These are phyloP conservation scores for Backusella luteola DNA, from an alignment of 192 early-diverging fungal species.

Conservation along the genomic window DNA sequence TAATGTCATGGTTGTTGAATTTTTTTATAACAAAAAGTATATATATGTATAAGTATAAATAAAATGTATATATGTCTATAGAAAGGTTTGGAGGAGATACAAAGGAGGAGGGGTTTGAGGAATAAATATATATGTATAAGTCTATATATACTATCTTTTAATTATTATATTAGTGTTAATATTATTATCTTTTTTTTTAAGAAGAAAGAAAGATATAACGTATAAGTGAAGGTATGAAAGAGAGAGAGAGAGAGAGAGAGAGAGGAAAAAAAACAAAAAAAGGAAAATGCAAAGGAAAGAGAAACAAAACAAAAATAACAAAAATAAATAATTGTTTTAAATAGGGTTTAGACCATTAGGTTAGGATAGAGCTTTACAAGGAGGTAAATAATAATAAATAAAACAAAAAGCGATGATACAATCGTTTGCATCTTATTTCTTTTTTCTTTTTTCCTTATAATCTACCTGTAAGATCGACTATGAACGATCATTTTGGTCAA, in stretches of 20 bases:
- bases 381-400: slow-evolving; percentile 1
- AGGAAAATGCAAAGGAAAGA: neutral
- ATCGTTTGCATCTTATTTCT: neutral
- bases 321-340: neutral
- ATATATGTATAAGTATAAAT: neutral
- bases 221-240: neutral
- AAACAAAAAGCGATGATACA: slow-evolving; percentile 1
- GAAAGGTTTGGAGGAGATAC: neutral
- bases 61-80: slow-evolving; percentile 5
- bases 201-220: neutral
- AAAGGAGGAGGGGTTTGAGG: neutral
- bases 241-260: neutral
- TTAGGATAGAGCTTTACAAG: neutral
- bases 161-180: neutral
- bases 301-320: neutral
- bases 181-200: neutral
- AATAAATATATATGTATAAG: neutral
- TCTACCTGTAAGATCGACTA: neutral
- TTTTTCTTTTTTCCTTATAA: neutral
- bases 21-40: neutral
- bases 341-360: neutral
- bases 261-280: neutral
- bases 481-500: neutral
- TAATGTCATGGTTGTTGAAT: neutral
- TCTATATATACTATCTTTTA: neutral